Percentiles rank a stretch among this genome's conserved stretches.
Conservation (phyloP, 2,329 filamentous ascomycete species). For the Aspergillus oerlinghausenensis region DNA sequence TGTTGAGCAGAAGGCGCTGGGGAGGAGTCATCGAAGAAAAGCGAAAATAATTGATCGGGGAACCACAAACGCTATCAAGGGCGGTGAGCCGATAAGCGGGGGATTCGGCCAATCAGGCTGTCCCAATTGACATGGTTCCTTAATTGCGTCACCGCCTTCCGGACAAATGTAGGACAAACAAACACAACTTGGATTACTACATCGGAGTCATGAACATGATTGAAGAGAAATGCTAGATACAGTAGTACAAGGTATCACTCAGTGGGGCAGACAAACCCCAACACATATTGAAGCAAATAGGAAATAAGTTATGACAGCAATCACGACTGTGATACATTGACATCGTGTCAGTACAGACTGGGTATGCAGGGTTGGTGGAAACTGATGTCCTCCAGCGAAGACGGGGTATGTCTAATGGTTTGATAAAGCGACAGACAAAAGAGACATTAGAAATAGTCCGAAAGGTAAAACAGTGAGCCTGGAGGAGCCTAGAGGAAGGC, state of each 20-base stretch:
- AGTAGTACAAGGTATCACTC: constrained; percentile 2
- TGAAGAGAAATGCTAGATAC: neutral
- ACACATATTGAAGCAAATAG: neutral
- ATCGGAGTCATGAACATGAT: neutral
- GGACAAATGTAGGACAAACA: neutral
- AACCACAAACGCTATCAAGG: constrained; percentile 22
- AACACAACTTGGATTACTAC: neutral
- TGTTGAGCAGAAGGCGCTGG: constrained; percentile 2
- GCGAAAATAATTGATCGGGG: constrained; percentile 15
- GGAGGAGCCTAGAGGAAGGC: neutral
- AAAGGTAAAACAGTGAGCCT: neutral
- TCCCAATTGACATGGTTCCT: constrained; percentile 1
- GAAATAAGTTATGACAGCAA: neutral
- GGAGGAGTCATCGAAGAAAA: constrained; percentile 15
- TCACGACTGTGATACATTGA: neutral
- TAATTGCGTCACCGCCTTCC: neutral
- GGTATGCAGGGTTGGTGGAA: neutral
- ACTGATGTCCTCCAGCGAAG: neutral
- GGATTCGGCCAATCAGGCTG: constrained; percentile 15
- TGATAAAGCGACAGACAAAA: neutral
- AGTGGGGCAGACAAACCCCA: neutral
- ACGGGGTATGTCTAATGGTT: neutral
- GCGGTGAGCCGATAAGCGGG: constrained; percentile 34
- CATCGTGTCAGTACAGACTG: neutral
- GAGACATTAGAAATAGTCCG: neutral